These are phyloP conservation scores for Gelatoporia subvermispora DNA, from an alignment of 768 basidiomycete species.

Conservation along the genomic window DNA sequence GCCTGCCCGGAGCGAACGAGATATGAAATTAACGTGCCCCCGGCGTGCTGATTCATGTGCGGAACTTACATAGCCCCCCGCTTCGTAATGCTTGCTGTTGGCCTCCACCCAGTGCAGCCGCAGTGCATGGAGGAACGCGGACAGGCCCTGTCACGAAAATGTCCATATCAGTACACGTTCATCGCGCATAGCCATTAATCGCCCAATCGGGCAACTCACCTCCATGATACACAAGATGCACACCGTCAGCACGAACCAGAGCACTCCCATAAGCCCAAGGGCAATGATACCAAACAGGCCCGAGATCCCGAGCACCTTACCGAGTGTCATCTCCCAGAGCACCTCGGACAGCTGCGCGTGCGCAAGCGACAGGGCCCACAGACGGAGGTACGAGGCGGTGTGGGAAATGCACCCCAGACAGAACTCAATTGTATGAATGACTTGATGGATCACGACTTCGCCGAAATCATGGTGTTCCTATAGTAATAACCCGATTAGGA, in stretches of 20 bases:
- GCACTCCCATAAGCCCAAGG: slow-evolving; percentile 42
- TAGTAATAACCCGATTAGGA: slow-evolving; percentile 4
- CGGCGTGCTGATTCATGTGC: slow-evolving; percentile 19
- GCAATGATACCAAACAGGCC: slow-evolving; percentile 50
- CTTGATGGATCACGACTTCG: slow-evolving; percentile 93
- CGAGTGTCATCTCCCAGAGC: slow-evolving; percentile 86
- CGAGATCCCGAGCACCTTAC: slow-evolving; percentile 50
- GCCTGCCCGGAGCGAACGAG: slow-evolving; percentile 29
- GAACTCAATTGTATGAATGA: slow-evolving; percentile 99
- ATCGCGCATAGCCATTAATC: slow-evolving; percentile 12
- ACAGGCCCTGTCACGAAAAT: slow-evolving; percentile 61
- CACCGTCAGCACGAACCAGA: slow-evolving; percentile 83
- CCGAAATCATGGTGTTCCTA: slow-evolving; percentile 88
- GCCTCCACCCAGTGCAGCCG: slow-evolving; percentile 98
- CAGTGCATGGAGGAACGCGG: slow-evolving; percentile 93
- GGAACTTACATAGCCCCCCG: slow-evolving; percentile 77
- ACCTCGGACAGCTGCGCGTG: slow-evolving; percentile 97
- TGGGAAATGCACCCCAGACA: slow-evolving; percentile 99
- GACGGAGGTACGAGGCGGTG: slow-evolving; percentile 87
- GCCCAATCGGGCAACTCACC: slow-evolving; percentile 43
- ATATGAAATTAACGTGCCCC: slow-evolving; percentile 22
- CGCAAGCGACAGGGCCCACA: slow-evolving; percentile 97
- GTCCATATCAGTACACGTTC: not conserved
- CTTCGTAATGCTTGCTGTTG: slow-evolving; percentile 94
- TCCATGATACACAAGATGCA: slow-evolving; percentile 91